Evolutionary conservation across 345 rosid species (phyloP), one percentile per base, ranked within the genome.

Genomic region (Erodium maritimum): DNA sequence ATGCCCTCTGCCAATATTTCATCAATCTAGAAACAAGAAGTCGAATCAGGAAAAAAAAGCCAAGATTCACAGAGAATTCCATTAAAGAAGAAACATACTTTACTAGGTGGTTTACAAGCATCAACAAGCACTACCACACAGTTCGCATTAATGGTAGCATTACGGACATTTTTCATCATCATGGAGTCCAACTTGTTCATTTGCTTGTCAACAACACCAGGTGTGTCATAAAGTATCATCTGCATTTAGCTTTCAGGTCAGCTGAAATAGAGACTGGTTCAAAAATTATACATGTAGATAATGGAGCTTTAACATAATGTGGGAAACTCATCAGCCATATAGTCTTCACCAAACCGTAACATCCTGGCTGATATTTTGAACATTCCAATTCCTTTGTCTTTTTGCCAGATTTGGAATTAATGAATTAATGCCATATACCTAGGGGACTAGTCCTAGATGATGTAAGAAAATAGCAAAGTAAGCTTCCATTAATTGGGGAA

Each of bases 161-260:
- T 88, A 16, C 95, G 79, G 16, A 91, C 95, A 76, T 84, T 91
- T 79, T 80, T 88, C 99, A 91, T 88, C 99, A 88, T 91, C 99
- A 91, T 91, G 50, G 94, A 67, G 67, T 91, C 99, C 84, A 91
- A 76, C 78, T 88, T 91, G 65, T 88, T 95, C 91, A 91, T 79
- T 71, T 86, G 80, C 89, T 80, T 88, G 85, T 82, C 86, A 58
- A 91, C 86, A 13, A 91, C 89, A 68, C 99, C 96, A 55, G 96
- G 99, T 1, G 99, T 91, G 48, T 88, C 99, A 63, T 76, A 91
- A 50, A 91, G 87, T 77, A 88, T 71, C 86, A 91, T 84, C 96
- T 91, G 69, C 71, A 75, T 72, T 56, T 64, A 61, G 65, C 17
- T 46, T 29, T 23, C 2, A 52, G 13, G 50, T 60, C 57, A 34